Conservation (phyloP, 345 rosid species). For the Linum tenue region DNA sequence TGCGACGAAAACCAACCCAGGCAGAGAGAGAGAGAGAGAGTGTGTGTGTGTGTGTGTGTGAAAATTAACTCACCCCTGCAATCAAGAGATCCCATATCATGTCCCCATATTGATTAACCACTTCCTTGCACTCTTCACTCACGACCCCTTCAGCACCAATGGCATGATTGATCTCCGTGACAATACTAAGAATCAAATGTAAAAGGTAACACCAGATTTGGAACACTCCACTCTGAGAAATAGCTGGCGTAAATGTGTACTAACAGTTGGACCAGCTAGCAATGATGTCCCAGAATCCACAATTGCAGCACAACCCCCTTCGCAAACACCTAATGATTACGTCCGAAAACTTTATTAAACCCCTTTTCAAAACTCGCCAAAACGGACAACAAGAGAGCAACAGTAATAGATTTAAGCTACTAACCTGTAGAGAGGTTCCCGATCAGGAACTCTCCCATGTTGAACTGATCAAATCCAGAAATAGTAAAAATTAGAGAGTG, state of each 20-base stretch:
- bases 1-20: neutral
- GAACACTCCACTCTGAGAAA: neutral
- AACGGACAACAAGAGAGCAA: slow-evolving; percentile 10
- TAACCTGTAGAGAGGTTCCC: slow-evolving; percentile 56
- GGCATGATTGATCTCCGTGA: slow-evolving; percentile 45
- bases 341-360: neutral
- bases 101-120: slow-evolving; percentile 30
- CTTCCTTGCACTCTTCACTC: slow-evolving; percentile 38
- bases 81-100: slow-evolving; percentile 37
- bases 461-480: slow-evolving; percentile 29
- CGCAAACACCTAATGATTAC: slow-evolving; percentile 16
- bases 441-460: slow-evolving; percentile 38
- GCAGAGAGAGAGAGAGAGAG: neutral
- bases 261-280: slow-evolving; percentile 28
- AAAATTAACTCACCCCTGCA: slow-evolving; percentile 33
- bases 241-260: neutral
- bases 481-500: neutral
- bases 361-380: slow-evolving; percentile 3
- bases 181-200: slow-evolving; percentile 15
- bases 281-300: slow-evolving; percentile 31
- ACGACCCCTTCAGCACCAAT: slow-evolving; percentile 45
- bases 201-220: neutral
- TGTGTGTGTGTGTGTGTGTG: no score
- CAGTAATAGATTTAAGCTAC: neutral
- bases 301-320: slow-evolving; percentile 27